Conservation (phyloP, 1,284 basidiomycete species). For the Sporisorium exsertum region DNA sequence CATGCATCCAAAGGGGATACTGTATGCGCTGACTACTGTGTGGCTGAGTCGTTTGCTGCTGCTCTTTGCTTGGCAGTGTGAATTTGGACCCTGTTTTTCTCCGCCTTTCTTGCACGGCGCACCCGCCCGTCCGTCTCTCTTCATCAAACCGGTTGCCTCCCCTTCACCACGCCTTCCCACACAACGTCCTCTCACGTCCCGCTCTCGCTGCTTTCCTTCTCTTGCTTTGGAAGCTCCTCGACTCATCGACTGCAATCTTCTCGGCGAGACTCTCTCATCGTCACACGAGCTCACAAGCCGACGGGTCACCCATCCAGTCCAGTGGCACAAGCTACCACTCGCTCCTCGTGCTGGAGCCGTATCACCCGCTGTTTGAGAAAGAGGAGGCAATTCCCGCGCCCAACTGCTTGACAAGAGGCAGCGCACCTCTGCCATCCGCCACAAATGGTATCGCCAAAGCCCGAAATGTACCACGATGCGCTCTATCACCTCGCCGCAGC, state of each 20-base stretch:
- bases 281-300: background rate
- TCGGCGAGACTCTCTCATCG: too few species aligned
- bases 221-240: background rate
- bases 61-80: too few species aligned
- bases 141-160: background rate
- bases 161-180: too few species aligned
- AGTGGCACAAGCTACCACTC: too few species aligned
- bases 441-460: constrained; percentile 35
- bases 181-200: background rate
- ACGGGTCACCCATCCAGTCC: too few species aligned
- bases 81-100: background rate
- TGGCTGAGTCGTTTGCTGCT: background rate
- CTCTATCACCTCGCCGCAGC: constrained; percentile 47
- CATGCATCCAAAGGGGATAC: too few species aligned
- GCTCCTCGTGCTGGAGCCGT: too few species aligned
- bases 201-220: background rate
- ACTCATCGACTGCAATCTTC: too few species aligned
- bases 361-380: too few species aligned
- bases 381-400: too few species aligned
- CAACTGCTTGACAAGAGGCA: background rate
- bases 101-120: background rate
- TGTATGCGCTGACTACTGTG: too few species aligned
- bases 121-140: background rate
- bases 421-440: background rate
- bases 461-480: constrained; percentile 45